phyloP scores from a whole-genome alignment of 108 stramenopile genomes.

The Fragilaria radians region DNA sequence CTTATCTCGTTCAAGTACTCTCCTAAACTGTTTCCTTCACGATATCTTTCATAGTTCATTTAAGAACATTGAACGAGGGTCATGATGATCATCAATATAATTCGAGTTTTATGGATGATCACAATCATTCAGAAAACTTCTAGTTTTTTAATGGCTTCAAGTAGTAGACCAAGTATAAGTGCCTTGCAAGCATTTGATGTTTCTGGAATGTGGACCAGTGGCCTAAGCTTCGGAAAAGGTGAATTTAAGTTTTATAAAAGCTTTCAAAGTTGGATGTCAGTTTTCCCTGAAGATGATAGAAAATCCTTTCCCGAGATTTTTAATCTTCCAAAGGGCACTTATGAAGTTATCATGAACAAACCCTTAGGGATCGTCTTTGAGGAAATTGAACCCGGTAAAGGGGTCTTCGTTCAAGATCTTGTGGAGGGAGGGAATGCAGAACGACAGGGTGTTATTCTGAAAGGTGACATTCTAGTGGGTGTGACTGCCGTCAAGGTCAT shows the following conservation, averaged over 20 bases:
- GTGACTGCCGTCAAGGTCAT: constrained; percentile 71
- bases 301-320: constrained; percentile 69
- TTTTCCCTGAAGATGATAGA: constrained; percentile 74
- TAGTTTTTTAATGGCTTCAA: no score
- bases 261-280: constrained; percentile 60
- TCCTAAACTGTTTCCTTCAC: no score
- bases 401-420: constrained; percentile 65
- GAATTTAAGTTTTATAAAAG: constrained; percentile 62
- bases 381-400: constrained; percentile 64
- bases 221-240: constrained; percentile 62
- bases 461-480: constrained; percentile 65
- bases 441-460: constrained; percentile 45
- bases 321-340: constrained; percentile 64
- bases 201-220: constrained; percentile 56
- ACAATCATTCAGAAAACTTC: no score
- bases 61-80: no score
- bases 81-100: no score
- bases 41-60: no score
- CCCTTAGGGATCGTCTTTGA: constrained; percentile 85
- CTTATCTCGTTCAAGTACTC: no score
- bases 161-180: no score
- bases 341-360: constrained; percentile 62
- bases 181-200: constrained; percentile 2
- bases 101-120: no score
- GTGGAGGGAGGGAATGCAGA: constrained; percentile 80